These are phyloP conservation scores for Zymoseptoria pseudotritici DNA, from an alignment of 2,329 filamentous ascomycete genomes.

Conservation along the genomic window DNA sequence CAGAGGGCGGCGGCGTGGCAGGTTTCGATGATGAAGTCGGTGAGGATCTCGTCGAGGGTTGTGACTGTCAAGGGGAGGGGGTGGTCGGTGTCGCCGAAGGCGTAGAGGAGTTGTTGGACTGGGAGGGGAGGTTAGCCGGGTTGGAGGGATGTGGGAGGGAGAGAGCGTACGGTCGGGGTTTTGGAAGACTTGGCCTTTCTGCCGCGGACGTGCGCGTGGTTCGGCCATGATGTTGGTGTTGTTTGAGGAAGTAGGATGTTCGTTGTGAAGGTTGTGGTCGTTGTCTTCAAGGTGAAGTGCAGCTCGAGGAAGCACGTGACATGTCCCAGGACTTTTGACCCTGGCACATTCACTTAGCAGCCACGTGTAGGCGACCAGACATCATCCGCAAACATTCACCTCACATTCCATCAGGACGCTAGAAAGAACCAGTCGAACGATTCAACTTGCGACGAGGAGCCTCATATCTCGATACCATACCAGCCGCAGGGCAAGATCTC, in stretches of 20 bases:
- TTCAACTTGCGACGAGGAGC: not conserved
- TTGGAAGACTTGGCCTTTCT: slow-evolving; percentile 42
- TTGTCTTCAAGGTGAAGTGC: not conserved
- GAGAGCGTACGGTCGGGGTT: slow-evolving; percentile 2
- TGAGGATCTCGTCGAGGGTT: slow-evolving; percentile 88
- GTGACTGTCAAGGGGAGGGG: slow-evolving; percentile 75
- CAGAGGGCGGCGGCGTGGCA: slow-evolving; percentile 82
- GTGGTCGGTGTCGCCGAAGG: slow-evolving; percentile 65
- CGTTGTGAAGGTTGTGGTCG: not conserved
- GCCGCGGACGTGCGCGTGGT: slow-evolving; percentile 41
- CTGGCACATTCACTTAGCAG: not conserved
- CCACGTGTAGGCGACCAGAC: not conserved
- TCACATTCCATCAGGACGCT: not conserved
- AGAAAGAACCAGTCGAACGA: not conserved
- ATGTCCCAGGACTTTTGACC: not conserved
- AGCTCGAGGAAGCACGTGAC: not conserved
- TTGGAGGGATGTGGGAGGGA: not conserved
- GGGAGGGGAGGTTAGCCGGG: slow-evolving; percentile 7
- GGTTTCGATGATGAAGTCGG: slow-evolving; percentile 91
- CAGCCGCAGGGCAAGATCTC: not conserved
- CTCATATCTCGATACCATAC: not conserved
- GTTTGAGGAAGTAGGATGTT: not conserved
- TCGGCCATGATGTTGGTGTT: slow-evolving; percentile 35
- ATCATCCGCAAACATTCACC: not conserved
- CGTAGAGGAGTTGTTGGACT: slow-evolving; percentile 58